A percentile compares a stretch with the other conserved stretches of the same genome.
Conservation (phyloP, 2,329 filamentous ascomycete genomes). For the Ascochyta rabiei region DNA sequence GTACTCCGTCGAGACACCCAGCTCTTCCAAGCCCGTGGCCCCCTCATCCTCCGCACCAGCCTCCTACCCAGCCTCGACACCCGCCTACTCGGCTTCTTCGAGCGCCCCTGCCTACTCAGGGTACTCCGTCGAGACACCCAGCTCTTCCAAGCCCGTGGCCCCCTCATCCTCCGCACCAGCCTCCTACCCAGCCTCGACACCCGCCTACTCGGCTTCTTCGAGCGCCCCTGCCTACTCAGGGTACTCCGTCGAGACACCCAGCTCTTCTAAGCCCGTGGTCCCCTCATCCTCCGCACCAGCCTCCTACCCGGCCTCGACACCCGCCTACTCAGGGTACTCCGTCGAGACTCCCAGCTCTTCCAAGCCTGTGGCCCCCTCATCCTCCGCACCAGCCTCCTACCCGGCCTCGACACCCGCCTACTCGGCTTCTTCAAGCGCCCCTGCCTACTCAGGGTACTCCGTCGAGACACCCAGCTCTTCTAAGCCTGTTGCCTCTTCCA, state of each 20-base stretch:
- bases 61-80: constrained; percentile 8
- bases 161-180: constrained; percentile 3
- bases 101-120: not conserved
- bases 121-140: constrained; percentile 5
- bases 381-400: constrained; percentile 13
- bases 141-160: not conserved
- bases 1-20: constrained; percentile 5
- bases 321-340: constrained; percentile 3
- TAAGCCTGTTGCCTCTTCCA: not conserved
- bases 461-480: not conserved
- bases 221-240: not conserved
- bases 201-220: not conserved
- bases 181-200: constrained; percentile 8
- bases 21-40: not conserved
- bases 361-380: constrained; percentile 4
- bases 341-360: not conserved
- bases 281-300: constrained; percentile 3
- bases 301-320: constrained; percentile 8
- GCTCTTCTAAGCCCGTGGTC: not conserved
- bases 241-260: constrained; percentile 5
- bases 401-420: constrained; percentile 5
- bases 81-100: not conserved
- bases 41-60: constrained; percentile 3
- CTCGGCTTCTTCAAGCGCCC: not conserved
- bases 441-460: not conserved